Percentiles rank a stretch among this genome's conserved stretches.
phyloP scores from a whole-genome alignment of 441 rosid genomes.

The Populus hybrid region DNA sequence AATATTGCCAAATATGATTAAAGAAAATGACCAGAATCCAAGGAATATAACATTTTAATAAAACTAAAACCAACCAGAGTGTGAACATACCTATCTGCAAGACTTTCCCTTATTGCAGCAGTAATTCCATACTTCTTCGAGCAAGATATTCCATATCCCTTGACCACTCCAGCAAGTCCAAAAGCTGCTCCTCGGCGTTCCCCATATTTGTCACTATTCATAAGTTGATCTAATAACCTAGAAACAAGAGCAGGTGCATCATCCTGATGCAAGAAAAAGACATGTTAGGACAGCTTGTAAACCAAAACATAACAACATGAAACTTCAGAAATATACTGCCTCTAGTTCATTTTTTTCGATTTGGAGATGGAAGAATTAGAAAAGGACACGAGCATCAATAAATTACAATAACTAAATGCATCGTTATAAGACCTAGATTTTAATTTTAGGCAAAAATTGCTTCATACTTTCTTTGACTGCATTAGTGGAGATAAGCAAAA shows the following conservation, averaged over 20 bases:
- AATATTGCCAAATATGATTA: neutral
- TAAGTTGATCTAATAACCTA: slow-evolving; percentile 74
- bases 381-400: neutral
- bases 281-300: slow-evolving; percentile 18
- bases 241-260: slow-evolving; percentile 76
- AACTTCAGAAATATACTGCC: neutral
- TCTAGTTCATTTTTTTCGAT: neutral
- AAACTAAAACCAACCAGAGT: neutral
- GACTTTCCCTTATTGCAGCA: slow-evolving; percentile 61
- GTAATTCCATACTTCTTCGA: slow-evolving; percentile 78
- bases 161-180: slow-evolving; percentile 95
- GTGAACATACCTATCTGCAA: slow-evolving; percentile 68
- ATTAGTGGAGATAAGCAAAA: slow-evolving; percentile 89
- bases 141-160: slow-evolving; percentile 92
- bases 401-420: neutral
- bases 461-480: slow-evolving; percentile 76
- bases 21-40: neutral
- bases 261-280: slow-evolving; percentile 53
- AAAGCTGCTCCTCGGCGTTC: slow-evolving; percentile 99
- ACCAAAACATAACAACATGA: neutral
- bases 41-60: neutral
- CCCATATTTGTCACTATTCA: slow-evolving; percentile 97
- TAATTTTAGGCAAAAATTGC: slow-evolving; percentile 6
- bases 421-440: neutral
- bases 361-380: neutral